Percentiles rank a stretch among this genome's conserved stretches.
Evolutionary conservation across 176 grass and related monocot genomes (phyloP).

Genomic region (Paspalum notatum): DNA sequence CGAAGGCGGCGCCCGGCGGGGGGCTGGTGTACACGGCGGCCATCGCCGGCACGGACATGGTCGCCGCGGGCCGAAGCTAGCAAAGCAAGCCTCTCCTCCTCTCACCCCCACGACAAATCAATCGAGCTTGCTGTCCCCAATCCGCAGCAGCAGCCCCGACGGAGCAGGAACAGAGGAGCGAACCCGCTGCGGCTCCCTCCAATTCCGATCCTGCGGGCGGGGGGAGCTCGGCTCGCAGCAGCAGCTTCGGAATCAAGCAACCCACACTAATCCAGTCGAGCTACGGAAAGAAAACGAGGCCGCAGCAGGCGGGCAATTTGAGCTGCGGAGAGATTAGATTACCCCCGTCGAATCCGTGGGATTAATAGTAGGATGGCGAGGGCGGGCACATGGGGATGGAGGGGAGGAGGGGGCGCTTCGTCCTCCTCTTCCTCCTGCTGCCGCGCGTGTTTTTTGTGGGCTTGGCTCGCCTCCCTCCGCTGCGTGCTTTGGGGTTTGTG

Average conservation of each 20-base stretch:
- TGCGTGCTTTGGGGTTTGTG: slow-evolving; percentile 43
- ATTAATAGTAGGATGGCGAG: neutral
- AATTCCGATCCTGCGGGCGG: neutral
- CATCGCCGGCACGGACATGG: slow-evolving; percentile 76
- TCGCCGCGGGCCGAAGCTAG: slow-evolving; percentile 12
- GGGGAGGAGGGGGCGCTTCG: neutral
- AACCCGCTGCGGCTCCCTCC: neutral
- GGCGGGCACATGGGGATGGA: slow-evolving; percentile 1
- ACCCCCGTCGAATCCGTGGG: slow-evolving; percentile 27
- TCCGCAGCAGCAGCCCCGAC: neutral
- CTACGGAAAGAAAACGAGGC: neutral
- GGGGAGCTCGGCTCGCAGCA: no score
- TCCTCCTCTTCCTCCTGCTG: neutral
- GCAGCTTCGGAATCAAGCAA: neutral
- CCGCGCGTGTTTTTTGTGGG: slow-evolving; percentile 44
- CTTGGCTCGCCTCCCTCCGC: neutral
- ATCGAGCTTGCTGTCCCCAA: neutral
- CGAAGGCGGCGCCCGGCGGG: slow-evolving; percentile 42
- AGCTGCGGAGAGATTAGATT: slow-evolving; percentile 4
- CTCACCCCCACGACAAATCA: neutral
- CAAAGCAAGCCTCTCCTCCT: slow-evolving; percentile 9
- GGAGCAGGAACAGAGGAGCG: neutral
- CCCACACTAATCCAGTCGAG: neutral
- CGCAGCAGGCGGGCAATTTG: neutral
- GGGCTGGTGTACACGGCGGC: slow-evolving; percentile 65